These are phyloP conservation scores for Aureobasidium sp. DNA, from an alignment of 2,329 filamentous ascomycete genomes.

Conservation along the genomic window DNA sequence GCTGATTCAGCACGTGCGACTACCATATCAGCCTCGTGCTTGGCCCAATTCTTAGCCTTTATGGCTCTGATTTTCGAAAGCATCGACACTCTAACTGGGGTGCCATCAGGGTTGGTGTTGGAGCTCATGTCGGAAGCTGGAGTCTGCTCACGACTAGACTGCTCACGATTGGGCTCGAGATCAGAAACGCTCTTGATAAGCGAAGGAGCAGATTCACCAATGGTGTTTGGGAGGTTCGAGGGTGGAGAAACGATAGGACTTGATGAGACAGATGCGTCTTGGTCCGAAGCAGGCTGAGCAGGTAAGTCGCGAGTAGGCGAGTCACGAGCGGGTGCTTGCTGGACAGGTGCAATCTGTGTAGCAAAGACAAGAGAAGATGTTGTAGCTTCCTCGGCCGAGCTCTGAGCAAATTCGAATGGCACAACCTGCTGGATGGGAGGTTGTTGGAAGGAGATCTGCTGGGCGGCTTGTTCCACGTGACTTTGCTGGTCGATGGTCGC, in stretches of 20 bases:
- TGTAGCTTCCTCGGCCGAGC: neutral
- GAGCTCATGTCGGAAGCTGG: neutral
- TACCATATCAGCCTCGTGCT: neutral
- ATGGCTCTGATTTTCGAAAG: neutral
- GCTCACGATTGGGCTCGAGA: neutral
- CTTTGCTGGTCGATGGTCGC: neutral
- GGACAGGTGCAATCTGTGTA: neutral
- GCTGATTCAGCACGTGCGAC: neutral
- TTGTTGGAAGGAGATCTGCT: constrained; percentile 13
- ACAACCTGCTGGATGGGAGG: constrained; percentile 4
- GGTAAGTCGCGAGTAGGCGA: neutral
- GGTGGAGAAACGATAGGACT: constrained; percentile 24
- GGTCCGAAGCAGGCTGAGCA: neutral
- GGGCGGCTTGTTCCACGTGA: constrained; percentile 11
- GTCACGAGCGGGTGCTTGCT: neutral
- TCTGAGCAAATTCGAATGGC: neutral
- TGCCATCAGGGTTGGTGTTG: neutral
- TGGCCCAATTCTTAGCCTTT: neutral
- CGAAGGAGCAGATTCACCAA: constrained; percentile 25
- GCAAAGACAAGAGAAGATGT: neutral
- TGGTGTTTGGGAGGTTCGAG: constrained; percentile 17
- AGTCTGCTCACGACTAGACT: neutral
- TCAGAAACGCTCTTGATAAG: neutral
- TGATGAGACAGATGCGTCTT: neutral
- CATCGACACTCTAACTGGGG: neutral